phyloP scores from a whole-genome alignment of 2,329 filamentous ascomycete species.

The Fusarium austroafricanum region DNA sequence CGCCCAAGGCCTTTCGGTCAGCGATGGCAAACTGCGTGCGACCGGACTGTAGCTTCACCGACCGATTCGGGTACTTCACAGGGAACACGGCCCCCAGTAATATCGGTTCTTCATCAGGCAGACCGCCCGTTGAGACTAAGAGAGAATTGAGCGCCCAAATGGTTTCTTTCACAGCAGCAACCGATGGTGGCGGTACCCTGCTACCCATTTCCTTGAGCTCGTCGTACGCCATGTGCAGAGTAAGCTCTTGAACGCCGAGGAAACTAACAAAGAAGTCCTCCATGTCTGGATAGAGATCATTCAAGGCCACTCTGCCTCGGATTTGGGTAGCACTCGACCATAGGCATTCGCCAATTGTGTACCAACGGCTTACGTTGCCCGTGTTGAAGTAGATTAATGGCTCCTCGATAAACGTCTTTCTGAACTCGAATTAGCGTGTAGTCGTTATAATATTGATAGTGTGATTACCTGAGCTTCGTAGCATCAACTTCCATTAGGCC shows the following conservation, averaged over 20 bases:
- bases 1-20: constrained; percentile 48
- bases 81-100: constrained; percentile 38
- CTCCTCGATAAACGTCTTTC: constrained; percentile 22
- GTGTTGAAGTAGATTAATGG: constrained; percentile 24
- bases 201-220: constrained; percentile 43
- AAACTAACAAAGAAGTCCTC: constrained; percentile 48
- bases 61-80: constrained; percentile 36
- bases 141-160: constrained; percentile 51
- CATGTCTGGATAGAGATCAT: constrained; percentile 45
- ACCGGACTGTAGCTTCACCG: constrained; percentile 17
- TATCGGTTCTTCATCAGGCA: constrained; percentile 15
- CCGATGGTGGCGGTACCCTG: constrained; percentile 1
- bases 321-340: constrained; percentile 51
- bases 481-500: not conserved
- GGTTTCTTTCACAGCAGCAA: constrained; percentile 46
- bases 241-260: constrained; percentile 47
- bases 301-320: constrained; percentile 43
- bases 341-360: constrained; percentile 47
- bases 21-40: constrained; percentile 49
- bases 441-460: fast-evolving
- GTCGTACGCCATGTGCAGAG: constrained; percentile 48
- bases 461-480: constrained; percentile 10
- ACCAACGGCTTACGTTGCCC: constrained; percentile 41
- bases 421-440: not conserved
- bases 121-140: constrained; percentile 20